A percentile compares a stretch with the other conserved stretches of the same genome.
Evolutionary conservation across 768 basidiomycete genomes (phyloP).

Genomic region (Filobasidium floriforme): DNA sequence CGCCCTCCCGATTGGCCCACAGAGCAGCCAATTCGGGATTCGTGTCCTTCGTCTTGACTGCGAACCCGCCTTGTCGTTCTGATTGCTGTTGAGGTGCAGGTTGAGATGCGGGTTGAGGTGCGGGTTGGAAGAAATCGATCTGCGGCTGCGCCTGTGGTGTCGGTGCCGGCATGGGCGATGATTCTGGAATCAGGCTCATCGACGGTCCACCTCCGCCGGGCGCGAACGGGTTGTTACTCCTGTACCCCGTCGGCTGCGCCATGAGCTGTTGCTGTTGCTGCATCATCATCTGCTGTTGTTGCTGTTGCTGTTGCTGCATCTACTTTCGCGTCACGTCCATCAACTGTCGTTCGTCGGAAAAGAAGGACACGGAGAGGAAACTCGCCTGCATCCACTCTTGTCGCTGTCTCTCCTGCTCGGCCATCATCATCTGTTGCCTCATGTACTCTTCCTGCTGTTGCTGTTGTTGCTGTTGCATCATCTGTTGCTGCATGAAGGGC

Average conservation of each 20-base stretch:
- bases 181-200: background rate
- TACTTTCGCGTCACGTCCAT: background rate
- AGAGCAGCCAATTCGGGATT: constrained; percentile 67
- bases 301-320: constrained; percentile 29
- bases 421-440: constrained; percentile 49
- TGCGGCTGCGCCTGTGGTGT: constrained; percentile 37
- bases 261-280: constrained; percentile 38
- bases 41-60: constrained; percentile 46
- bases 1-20: constrained; percentile 79
- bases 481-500: constrained; percentile 61
- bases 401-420: constrained; percentile 45
- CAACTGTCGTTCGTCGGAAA: no score
- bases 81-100: constrained; percentile 41
- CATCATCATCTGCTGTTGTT: constrained; percentile 30
- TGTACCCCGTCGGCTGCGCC: constrained; percentile 48
- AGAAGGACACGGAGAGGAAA: background rate
- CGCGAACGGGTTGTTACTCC: constrained; percentile 96
- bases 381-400: constrained; percentile 44
- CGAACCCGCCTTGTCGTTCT: constrained; percentile 9
- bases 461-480: constrained; percentile 57
- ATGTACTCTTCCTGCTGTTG: constrained; percentile 46
- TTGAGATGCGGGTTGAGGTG: constrained; percentile 39
- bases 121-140: constrained; percentile 26
- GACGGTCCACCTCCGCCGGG: constrained; percentile 33
- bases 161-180: constrained; percentile 24